phyloP scores from a whole-genome alignment of 345 rosid genomes.

The rapeseed (Brassica napus) region Da-Ae NC_063449.1:42921001-42921500 shows the following conservation, averaged over 20 bases:
- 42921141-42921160: slow-evolving; percentile 17
- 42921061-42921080: background rate
- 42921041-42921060: slow-evolving; percentile 23
- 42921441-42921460: too few species aligned
- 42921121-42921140: slow-evolving; percentile 7
- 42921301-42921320: too few species aligned
- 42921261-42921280: slow-evolving; percentile 1
- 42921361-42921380: too few species aligned
- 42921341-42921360: too few species aligned
- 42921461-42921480: too few species aligned
- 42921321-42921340: too few species aligned
- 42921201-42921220: slow-evolving; percentile 39
- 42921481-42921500: too few species aligned
- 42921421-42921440: too few species aligned
- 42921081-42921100: background rate
- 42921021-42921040: slow-evolving; percentile 37
- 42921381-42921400: too few species aligned
- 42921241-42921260: slow-evolving; percentile 32
- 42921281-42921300: too few species aligned
- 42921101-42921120: slow-evolving; percentile 21
- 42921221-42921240: slow-evolving; percentile 33
- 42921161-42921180: slow-evolving; percentile 32
- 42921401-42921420: too few species aligned
- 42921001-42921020: background rate
- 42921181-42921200: slow-evolving; percentile 19